Conservation (phyloP, 495 filamentous ascomycete genomes). For the Chaetomium tenue region DNA sequence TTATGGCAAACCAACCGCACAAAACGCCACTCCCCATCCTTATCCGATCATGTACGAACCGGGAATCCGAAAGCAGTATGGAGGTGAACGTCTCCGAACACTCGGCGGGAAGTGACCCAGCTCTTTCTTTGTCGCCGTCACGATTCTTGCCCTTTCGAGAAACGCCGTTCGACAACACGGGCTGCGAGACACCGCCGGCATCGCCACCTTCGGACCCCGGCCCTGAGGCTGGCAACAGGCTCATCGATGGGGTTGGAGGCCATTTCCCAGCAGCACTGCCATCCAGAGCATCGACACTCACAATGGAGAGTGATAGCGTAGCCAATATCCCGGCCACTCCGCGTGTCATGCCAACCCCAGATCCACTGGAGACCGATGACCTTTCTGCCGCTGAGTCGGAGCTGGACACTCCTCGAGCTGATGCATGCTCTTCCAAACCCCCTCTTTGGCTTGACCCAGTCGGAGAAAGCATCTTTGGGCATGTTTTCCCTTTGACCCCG, state of each 20-base stretch:
- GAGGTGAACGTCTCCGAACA: slow-evolving; percentile 1
- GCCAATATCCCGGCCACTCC: not conserved
- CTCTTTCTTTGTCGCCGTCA: not conserved
- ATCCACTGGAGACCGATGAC: not conserved
- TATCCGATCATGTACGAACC: not conserved
- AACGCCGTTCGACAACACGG: not conserved
- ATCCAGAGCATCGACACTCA: slow-evolving; percentile 22
- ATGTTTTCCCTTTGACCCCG: slow-evolving; percentile 22
- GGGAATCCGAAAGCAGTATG: not conserved
- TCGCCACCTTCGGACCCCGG: slow-evolving; percentile 26
- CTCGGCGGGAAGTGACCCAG: not conserved
- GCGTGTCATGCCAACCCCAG: not conserved
- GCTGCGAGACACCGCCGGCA: not conserved
- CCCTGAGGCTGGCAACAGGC: slow-evolving; percentile 6
- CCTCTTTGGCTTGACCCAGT: not conserved
- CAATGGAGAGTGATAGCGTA: slow-evolving; percentile 19
- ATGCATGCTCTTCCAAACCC: slow-evolving; percentile 38
- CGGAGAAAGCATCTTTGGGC: not conserved
- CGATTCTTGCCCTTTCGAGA: not conserved
- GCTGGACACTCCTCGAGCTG: slow-evolving; percentile 83
- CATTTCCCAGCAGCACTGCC: slow-evolving; percentile 16
- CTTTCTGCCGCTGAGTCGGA: slow-evolving; percentile 41
- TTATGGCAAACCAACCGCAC: not conserved
- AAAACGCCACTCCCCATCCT: slow-evolving; percentile 5
- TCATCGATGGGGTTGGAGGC: slow-evolving; percentile 26